Evolutionary conservation across 768 basidiomycete species (phyloP), one percentile per base, ranked within the genome.

Genomic region (Coprinopsis strossmayeri): DNA sequence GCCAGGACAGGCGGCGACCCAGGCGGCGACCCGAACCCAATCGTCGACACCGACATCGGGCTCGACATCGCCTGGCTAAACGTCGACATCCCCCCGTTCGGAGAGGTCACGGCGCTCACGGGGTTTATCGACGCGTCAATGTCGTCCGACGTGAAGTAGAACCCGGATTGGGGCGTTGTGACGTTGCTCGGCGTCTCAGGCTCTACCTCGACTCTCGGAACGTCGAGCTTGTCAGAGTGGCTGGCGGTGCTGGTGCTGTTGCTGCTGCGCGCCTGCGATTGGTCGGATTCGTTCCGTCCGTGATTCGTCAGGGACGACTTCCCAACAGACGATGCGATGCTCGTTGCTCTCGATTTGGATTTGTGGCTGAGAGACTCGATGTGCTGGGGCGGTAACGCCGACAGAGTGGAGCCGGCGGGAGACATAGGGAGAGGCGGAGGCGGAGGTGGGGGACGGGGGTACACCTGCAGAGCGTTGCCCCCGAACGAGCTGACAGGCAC

Each of bases 21-120:
- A 2, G 48, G 48, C 11, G 48, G 48, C n/a, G 48, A 49, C 13
- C 27, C 20, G 21, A 49, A 49, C 11, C 39, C 48, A 5, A 49
- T 49, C 3, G 40, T 43, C 18, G 48, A 49, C 12, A 49, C 27
- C 9, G 38, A 26, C 11, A 28, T 21, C 28, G 38, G 28, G 23
- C 35, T 26, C 15, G 34, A n/a, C 5, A 47, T n/a, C n/a, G 18
- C 17, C n/a, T 17, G 35, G n/a, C 30, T 9, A 7, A n/a, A n/a
- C n/a, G n/a, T n/a, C n/a, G n/a, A n/a, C n/a, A n/a, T n/a, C n/a
- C n/a, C n/a, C n/a, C n/a, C n/a, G n/a, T n/a, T n/a, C n/a, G n/a
- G n/a, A n/a, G n/a, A n/a, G n/a, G n/a, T n/a, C n/a, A n/a, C n/a
- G n/a, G n/a, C n/a, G n/a, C n/a, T n/a, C n/a, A n/a, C n/a, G n/a